A percentile compares a stretch with the other conserved stretches of the same genome.
Evolutionary conservation across 139 green algal genomes (phyloP).

Genomic region (Closterium sp.): DNA sequence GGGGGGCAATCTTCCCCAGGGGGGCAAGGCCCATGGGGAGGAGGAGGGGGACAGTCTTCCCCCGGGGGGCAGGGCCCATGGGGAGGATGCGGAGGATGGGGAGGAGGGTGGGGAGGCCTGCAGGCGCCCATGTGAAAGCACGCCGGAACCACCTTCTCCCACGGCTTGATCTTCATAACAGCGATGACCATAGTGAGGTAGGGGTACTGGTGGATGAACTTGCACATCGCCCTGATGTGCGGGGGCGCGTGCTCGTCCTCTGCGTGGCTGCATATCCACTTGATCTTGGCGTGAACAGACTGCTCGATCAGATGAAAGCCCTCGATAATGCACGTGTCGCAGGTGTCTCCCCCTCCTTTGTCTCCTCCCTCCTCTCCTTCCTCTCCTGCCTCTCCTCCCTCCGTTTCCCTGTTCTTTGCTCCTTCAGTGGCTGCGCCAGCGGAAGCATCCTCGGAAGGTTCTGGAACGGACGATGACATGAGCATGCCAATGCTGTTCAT

Average conservation of each 20-base stretch:
- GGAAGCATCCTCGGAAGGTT: background rate
- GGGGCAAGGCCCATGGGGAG: background rate
- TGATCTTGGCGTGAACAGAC: background rate
- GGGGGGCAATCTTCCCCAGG: no score
- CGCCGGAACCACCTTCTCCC: background rate
- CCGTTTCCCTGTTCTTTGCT: no score
- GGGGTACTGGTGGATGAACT: background rate
- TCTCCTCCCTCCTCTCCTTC: no score
- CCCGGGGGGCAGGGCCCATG: no score
- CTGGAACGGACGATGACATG: background rate
- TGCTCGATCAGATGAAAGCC: background rate
- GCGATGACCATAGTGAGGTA: background rate
- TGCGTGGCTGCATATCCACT: background rate
- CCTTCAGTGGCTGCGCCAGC: no score
- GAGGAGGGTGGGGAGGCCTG: background rate
- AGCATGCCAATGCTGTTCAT: background rate
- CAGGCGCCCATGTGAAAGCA: background rate
- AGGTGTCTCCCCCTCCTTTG: background rate
- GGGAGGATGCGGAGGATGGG: background rate
- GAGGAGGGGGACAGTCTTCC: no score
- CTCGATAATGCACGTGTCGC: background rate
- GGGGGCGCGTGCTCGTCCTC: background rate
- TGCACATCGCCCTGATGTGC: background rate
- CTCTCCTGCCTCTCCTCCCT: no score
- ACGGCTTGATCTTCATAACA: background rate